These are phyloP conservation scores for Friedmanniomyces simplex DNA, from an alignment of 495 filamentous ascomycete genomes.

Conservation along the genomic window DNA sequence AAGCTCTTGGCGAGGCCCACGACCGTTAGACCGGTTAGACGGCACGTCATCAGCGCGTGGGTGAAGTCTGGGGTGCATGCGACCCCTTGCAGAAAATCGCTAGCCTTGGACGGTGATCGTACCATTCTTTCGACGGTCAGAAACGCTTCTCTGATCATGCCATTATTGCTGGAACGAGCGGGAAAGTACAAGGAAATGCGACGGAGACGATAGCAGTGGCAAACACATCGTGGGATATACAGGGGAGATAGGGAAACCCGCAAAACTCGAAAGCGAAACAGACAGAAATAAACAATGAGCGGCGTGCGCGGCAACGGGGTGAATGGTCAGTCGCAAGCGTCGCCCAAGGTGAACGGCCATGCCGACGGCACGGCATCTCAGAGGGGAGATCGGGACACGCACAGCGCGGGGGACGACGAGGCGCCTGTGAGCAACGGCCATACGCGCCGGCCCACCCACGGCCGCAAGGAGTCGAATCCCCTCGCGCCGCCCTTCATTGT, in stretches of 20 bases:
- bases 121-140: no score
- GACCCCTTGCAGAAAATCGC: background rate
- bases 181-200: background rate
- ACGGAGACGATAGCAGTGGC: background rate
- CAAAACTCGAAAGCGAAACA: background rate
- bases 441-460: background rate
- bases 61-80: background rate
- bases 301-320: background rate
- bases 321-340: background rate
- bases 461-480: slow-evolving; percentile 28
- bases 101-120: no score
- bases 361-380: background rate
- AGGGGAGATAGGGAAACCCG: background rate
- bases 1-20: no score
- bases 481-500: slow-evolving; percentile 87
- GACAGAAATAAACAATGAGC: background rate
- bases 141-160: background rate
- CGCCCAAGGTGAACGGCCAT: background rate
- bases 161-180: background rate
- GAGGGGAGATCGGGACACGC: background rate
- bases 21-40: no score
- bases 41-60: no score
- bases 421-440: background rate
- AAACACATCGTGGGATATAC: background rate
- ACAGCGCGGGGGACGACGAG: background rate